Evolutionary conservation across 129 eudicot species (phyloP).

Genomic region (Arctium minus): DNA sequence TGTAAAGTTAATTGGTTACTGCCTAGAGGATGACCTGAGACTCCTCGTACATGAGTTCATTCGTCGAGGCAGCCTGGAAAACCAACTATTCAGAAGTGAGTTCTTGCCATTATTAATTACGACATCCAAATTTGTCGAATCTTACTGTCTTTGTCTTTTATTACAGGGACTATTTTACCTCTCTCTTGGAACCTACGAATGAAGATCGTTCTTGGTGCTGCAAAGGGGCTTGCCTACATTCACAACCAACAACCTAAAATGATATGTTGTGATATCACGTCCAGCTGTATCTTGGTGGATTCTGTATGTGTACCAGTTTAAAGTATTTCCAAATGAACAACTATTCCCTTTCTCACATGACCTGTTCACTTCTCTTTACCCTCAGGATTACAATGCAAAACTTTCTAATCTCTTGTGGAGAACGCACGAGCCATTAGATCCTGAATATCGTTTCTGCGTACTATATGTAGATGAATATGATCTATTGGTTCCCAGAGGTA

Average conservation of each 20-base stretch:
- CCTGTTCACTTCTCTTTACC: conserved; percentile 30
- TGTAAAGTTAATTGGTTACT: conserved; percentile 24
- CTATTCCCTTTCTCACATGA: background rate
- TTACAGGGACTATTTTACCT: conserved; percentile 13
- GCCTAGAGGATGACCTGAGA: conserved; percentile 20
- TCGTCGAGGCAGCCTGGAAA: background rate
- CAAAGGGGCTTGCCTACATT: conserved; percentile 30
- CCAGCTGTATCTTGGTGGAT: background rate
- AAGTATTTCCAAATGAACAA: background rate
- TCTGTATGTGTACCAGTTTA: conserved; percentile 1
- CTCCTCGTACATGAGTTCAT: conserved; percentile 20
- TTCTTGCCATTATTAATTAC: background rate
- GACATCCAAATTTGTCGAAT: no score
- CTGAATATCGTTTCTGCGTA: no score
- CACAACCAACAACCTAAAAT: conserved; percentile 22
- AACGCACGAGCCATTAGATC: no score
- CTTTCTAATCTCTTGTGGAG: conserved; percentile 41
- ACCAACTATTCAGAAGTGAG: conserved; percentile 27
- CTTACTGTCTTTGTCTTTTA: no score
- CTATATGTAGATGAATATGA: no score
- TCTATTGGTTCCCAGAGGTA: no score
- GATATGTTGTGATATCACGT: conserved; percentile 5
- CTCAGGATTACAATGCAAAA: conserved; percentile 37
- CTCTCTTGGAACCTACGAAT: conserved; percentile 24
- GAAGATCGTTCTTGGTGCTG: background rate